Evolutionary conservation across 805 yeast genomes (phyloP), one percentile per base, ranked within the genome.

Genomic region (Kazachstania africana): DNA sequence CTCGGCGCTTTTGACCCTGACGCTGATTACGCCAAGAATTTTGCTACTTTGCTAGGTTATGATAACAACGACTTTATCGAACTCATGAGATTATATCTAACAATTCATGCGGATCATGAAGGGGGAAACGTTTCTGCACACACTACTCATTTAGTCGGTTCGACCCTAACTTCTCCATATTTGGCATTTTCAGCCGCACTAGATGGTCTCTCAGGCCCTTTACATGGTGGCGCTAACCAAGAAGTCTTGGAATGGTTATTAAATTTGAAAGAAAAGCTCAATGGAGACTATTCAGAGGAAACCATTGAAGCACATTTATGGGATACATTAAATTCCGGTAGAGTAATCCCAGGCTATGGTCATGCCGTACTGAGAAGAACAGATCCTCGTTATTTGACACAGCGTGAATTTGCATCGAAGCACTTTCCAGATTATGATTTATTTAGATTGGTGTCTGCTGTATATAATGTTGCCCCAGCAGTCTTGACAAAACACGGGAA

Each of bases 81-180:
- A 59, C 68, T 80, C 48, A 72, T 80, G 75, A 75, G 91, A 63
- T 66, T 80, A 44, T 80, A 80, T 68, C 60, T 79, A 51, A 73
- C 87, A 40, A 74, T 80, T 55, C 91, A 80, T 66, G 71, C 83
- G 34, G 91, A 80, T 57, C 91, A 80, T 65, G 91, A 80, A 66
- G 91, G 91, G 63, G 91, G 91, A 59, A 79, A 79, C 55, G 91
- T 79, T 38, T 75, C 83, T 40, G 88, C 88, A 30, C 91, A 79
- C 64, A 74, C 88, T 43, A 79, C 88, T 37, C 88, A 80, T 61
- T 63, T 79, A 53, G 88, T 79, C 40, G 91, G 88, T 48, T 78
- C 85, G 8, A 85, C 91, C 27, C 65, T 79, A 40, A 71, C 82
- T 20, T 75, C 81, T 27, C 87, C 88, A 48, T 79, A 64, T 68